A percentile compares a stretch with the other conserved stretches of the same genome.
These are phyloP conservation scores for Boechera stricta DNA, from an alignment of 345 rosid genomes.

Conservation along the genomic window DNA sequence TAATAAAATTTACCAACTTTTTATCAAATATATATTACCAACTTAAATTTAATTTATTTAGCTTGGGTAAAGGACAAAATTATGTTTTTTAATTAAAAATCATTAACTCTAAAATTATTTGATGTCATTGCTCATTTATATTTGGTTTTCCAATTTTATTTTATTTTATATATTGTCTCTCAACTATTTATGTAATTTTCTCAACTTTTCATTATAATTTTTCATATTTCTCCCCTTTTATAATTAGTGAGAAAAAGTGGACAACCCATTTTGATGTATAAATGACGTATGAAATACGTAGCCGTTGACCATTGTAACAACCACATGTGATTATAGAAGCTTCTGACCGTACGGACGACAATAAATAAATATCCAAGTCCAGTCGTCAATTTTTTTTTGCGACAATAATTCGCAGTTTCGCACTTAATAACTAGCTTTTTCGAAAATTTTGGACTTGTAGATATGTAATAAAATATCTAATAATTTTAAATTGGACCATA, in stretches of 20 bases:
- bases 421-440: constrained; percentile 9
- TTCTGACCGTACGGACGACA: constrained; percentile 41
- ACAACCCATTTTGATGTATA: constrained; percentile 30
- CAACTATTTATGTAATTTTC: background rate
- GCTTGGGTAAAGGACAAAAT: background rate
- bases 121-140: background rate
- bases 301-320: constrained; percentile 5
- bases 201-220: background rate
- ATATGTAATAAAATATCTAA: constrained; percentile 19
- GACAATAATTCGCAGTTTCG: constrained; percentile 25
- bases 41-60: background rate
- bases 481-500: constrained; percentile 5
- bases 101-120: background rate
- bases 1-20: background rate
- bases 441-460: background rate
- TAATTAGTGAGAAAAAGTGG: background rate
- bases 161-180: background rate
- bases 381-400: constrained; percentile 9
- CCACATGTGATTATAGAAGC: constrained; percentile 38
- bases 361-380: constrained; percentile 34
- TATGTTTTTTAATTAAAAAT: background rate
- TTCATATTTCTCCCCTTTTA: background rate
- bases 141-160: background rate
- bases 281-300: constrained; percentile 39
- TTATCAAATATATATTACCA: background rate